Conservation (phyloP, 2,329 filamentous ascomycete species). For the Tolypocladium album region DNA sequence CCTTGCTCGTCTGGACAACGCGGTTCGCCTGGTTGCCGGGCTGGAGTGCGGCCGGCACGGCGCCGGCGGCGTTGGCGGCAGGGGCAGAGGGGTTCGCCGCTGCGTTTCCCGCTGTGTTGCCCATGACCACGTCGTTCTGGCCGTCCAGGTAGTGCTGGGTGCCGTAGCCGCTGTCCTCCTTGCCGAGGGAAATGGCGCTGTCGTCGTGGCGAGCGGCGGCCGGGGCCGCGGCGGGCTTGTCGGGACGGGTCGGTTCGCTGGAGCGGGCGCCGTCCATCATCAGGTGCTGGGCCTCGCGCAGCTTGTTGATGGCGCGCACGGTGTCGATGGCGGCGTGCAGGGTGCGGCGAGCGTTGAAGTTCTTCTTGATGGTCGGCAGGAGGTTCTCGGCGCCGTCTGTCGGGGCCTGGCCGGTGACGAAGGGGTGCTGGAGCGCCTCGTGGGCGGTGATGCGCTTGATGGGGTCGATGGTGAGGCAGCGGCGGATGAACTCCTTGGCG, state of each 20-base stretch:
- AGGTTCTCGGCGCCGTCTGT: slow-evolving; percentile 45
- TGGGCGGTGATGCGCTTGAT: slow-evolving; percentile 83
- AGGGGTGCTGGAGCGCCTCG: slow-evolving; percentile 57
- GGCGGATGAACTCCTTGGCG: slow-evolving; percentile 84
- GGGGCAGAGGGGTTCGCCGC: not conserved
- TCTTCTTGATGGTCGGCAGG: slow-evolving; percentile 61
- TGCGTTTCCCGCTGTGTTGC: slow-evolving; percentile 23
- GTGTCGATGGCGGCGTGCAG: slow-evolving; percentile 62
- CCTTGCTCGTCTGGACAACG: slow-evolving; percentile 53
- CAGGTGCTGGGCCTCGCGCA: slow-evolving; percentile 50
- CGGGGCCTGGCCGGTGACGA: slow-evolving; percentile 44
- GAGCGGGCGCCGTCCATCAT: slow-evolving; percentile 52
- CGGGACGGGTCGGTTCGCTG: slow-evolving; percentile 34
- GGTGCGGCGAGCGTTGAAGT: slow-evolving; percentile 60
- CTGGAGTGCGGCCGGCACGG: slow-evolving; percentile 40
- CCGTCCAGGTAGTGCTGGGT: slow-evolving; percentile 30
- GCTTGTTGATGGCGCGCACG: slow-evolving; percentile 60
- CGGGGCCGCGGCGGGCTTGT: slow-evolving; percentile 2
- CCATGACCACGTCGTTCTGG: slow-evolving; percentile 36
- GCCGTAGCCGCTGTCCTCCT: slow-evolving; percentile 38
- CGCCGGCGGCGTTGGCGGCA: slow-evolving; percentile 1
- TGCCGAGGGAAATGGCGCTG: slow-evolving; percentile 29
- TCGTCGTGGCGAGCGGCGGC: slow-evolving; percentile 27
- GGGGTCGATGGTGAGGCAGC: slow-evolving; percentile 86
- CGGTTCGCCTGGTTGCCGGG: slow-evolving; percentile 45